Evolutionary conservation across 2,329 filamentous ascomycete genomes (phyloP).

Genomic region (Aspergillus thermomutatus): DNA sequence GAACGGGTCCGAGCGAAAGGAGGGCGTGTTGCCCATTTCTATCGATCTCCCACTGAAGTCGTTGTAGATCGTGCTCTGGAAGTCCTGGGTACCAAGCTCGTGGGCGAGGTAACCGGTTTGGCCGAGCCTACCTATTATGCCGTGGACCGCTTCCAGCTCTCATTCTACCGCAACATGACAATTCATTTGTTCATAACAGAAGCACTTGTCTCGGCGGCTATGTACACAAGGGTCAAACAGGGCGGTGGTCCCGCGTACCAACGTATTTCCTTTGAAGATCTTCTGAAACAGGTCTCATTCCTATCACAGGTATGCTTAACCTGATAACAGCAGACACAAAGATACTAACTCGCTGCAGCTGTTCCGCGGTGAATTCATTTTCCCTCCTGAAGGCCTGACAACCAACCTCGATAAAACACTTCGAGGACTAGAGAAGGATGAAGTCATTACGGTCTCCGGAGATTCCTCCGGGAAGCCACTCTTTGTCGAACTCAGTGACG

Average conservation of each 20-base stretch:
- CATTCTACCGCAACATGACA: constrained; percentile 99
- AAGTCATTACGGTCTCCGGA: constrained; percentile 67
- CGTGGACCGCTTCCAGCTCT: constrained; percentile 93
- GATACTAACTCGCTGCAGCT: constrained; percentile 49
- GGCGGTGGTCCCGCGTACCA: constrained; percentile 83
- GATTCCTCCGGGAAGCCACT: constrained; percentile 54
- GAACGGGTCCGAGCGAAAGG: constrained; percentile 78
- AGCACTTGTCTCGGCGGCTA: constrained; percentile 79
- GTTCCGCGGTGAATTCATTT: constrained; percentile 96
- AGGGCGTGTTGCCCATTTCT: constrained; percentile 90
- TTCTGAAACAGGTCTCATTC: constrained; percentile 79
- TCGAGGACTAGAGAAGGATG: constrained; percentile 70
- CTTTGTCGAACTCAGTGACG: constrained; percentile 69
- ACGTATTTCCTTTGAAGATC: constrained; percentile 68
- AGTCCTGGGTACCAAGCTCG: constrained; percentile 83
- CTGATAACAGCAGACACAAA: not conserved
- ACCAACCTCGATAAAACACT: constrained; percentile 80
- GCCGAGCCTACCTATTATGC: constrained; percentile 92
- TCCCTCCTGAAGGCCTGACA: constrained; percentile 78
- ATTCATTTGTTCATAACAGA: constrained; percentile 97
- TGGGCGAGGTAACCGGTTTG: constrained; percentile 73
- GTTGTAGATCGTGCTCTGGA: constrained; percentile 89
- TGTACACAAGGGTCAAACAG: constrained; percentile 88
- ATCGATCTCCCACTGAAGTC: constrained; percentile 69
- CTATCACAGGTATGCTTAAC: constrained; percentile 61